phyloP scores from a whole-genome alignment of 2,329 filamentous ascomycete genomes.

The Akanthomyces lecanii region DNA sequence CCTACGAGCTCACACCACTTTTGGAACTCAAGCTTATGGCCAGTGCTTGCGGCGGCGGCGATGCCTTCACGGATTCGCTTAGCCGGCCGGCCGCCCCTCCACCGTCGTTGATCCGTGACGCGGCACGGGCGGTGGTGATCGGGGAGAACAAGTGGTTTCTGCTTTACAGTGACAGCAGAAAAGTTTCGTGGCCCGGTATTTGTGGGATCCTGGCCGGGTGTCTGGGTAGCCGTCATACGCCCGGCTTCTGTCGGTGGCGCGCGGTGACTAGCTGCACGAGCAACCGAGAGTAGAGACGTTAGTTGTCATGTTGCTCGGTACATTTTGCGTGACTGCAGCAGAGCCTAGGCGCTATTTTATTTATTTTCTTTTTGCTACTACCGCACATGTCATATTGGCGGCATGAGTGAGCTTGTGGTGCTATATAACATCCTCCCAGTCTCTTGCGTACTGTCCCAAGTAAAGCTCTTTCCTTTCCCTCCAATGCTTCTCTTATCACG shows the following conservation, averaged over 20 bases:
- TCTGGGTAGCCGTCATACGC: background rate
- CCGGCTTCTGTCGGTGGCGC: background rate
- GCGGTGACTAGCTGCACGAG: background rate
- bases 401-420: background rate
- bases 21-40: no score
- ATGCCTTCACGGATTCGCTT: background rate
- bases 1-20: no score
- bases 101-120: background rate
- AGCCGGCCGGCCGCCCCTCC: no score
- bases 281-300: background rate
- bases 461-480: background rate
- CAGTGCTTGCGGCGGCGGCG: background rate
- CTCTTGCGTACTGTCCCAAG: no score
- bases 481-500: background rate
- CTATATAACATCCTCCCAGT: background rate
- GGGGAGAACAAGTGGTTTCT: no score
- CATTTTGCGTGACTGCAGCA: background rate
- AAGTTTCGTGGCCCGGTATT: no score
- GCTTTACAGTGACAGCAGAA: no score
- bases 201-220: no score
- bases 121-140: background rate
- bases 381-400: background rate
- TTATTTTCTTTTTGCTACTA: background rate
- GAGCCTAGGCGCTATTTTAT: background rate
- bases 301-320: conserved; percentile 11